Evolutionary conservation across 306 rosid species (phyloP).

Genomic region (Cyamopsis tetragonoloba): DNA sequence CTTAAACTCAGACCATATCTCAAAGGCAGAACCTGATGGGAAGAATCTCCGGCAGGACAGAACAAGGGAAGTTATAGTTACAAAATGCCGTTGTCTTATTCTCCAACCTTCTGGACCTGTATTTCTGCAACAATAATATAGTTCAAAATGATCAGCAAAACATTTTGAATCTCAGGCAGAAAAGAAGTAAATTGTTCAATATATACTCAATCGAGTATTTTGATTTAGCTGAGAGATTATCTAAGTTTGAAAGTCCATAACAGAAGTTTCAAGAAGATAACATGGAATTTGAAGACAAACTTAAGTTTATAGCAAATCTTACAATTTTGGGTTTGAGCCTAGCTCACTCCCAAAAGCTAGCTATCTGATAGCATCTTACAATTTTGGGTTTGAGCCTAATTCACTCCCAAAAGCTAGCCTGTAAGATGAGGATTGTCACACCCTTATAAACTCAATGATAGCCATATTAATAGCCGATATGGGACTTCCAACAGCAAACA

Average conservation of each 20-base stretch:
- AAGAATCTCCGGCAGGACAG: slow-evolving; percentile 93
- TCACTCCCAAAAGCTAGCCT: no score
- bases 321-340: no score
- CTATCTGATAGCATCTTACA: no score
- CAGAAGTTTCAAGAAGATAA: slow-evolving; percentile 13
- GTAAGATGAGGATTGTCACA: no score
- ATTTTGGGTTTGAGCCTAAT: no score
- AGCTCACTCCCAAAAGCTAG: no score
- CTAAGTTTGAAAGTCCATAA: background rate
- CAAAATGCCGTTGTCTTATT: slow-evolving; percentile 87
- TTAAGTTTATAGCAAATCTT: slow-evolving; percentile 7
- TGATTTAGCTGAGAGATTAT: slow-evolving; percentile 21
- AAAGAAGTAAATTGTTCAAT: background rate
- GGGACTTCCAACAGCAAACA: no score
- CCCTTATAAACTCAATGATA: no score
- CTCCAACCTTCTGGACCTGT: slow-evolving; percentile 99
- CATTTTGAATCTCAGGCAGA: slow-evolving; percentile 7
- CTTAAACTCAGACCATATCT: slow-evolving; percentile 99
- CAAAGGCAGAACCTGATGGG: slow-evolving; percentile 86
- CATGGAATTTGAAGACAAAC: slow-evolving; percentile 8
- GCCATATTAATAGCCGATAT: no score
- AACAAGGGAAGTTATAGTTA: slow-evolving; percentile 86
- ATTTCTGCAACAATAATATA: slow-evolving; percentile 53
- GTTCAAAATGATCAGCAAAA: slow-evolving; percentile 23
- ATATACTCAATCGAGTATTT: background rate